These are phyloP conservation scores for Amanita muscaria DNA, from an alignment of 768 basidiomycete species.

Conservation along the genomic window DNA sequence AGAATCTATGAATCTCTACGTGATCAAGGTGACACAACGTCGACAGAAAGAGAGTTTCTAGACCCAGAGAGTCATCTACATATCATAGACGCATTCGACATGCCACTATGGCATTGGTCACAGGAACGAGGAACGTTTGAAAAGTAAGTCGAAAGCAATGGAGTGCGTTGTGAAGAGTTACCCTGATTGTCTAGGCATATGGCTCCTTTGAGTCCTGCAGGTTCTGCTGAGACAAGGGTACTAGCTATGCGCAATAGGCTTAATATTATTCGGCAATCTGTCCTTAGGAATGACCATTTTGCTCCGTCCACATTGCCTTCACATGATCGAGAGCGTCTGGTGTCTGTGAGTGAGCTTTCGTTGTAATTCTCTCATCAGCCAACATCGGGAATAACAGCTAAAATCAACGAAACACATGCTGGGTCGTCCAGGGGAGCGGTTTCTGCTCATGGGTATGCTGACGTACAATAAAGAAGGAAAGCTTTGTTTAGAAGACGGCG, in stretches of 20 bases:
- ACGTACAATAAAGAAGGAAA: constrained; percentile 84
- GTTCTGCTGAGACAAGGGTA: constrained; percentile 76
- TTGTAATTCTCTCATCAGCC: not conserved
- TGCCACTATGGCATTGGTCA: constrained; percentile 94
- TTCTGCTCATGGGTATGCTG: constrained; percentile 91
- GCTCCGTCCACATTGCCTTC: constrained; percentile 92
- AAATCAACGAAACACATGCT: constrained; percentile 94
- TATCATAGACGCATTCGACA: constrained; percentile 86
- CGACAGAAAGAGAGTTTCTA: constrained; percentile 50
- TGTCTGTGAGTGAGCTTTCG: constrained; percentile 53
- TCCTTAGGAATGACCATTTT: constrained; percentile 95
- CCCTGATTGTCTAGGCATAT: constrained; percentile 32
- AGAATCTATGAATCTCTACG: constrained; percentile 72
- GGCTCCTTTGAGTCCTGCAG: constrained; percentile 59
- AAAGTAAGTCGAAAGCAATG: constrained; percentile 41
- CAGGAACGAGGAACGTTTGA: constrained; percentile 81
- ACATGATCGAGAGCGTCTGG: constrained; percentile 75
- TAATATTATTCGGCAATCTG: constrained; percentile 86
- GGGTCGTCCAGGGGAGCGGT: constrained; percentile 82
- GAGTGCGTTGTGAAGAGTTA: not conserved
- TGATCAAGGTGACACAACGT: constrained; percentile 45
- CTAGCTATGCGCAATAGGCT: constrained; percentile 75
- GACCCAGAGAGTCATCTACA: constrained; percentile 78
- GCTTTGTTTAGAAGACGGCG: constrained; percentile 86
- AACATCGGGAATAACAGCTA: constrained; percentile 39